Evolutionary conservation across 805 yeast species (phyloP), one percentile per base, ranked within the genome.

Genomic region (Teunomyces barrocoloradensis): DNA sequence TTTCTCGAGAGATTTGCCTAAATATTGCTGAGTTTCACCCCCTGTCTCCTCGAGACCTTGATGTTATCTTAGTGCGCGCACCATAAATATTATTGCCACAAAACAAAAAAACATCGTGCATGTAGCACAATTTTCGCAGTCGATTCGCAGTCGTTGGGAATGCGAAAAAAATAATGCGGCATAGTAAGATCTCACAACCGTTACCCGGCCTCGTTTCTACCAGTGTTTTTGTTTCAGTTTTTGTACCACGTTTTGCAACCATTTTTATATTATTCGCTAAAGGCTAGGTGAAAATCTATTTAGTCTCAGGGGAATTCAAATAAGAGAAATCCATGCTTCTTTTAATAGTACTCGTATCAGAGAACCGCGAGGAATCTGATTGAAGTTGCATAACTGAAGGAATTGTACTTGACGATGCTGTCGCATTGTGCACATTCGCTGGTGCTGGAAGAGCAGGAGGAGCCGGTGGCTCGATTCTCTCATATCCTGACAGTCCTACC

Each of bases 321-420:
- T 43, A 43, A 9, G 45, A 43, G 30, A 43, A 35, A 43, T 43
- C 25, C 45, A 43, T 43, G 17, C 45, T 43, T 17, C 34, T 23
- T 15, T 27, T 32, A 23, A 43, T 35, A 35, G 18, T 41, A 28
- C 6, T 17, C 18, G 4, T 23, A 37, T 37, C 25, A n/a, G 28
- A 20, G 5, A 18, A 34, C 21, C 37, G 17, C 12, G 37, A 10
- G 20, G 13, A 23, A 5, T 37, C 29, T n/a, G 17, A 6, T 13
- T 21, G 40, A 23, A 21, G 40, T 13, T 37, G 29, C 17, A 27
- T 20, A 7, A 37, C 25, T 5, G 28, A 15, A n/a, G 40, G 40
- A 37, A 37, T 20, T n/a, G 40, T 21, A n/a, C 18, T 4, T 9
- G 25, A 4, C 29, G 40, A 7, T 6, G 40, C 9, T 37, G 27